These are phyloP conservation scores for Neofusicoccum parvum DNA, from an alignment of 2,329 filamentous ascomycete genomes.

Conservation along the genomic window DNA sequence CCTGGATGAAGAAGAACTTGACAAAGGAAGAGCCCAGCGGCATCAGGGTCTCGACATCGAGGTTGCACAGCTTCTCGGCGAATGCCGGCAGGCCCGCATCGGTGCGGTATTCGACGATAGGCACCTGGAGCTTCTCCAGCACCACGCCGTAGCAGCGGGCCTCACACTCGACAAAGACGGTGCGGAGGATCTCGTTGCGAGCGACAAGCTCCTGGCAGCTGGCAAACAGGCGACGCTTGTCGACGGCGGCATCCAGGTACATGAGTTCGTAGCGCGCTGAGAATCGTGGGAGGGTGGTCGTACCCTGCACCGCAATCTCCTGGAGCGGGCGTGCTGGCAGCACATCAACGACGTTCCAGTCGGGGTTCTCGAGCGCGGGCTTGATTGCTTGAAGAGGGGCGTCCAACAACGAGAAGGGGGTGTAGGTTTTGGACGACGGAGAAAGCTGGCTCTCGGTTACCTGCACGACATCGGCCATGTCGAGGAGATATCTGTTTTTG, in stretches of 20 bases:
- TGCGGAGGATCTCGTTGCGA: conserved; percentile 66
- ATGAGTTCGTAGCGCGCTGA: conserved; percentile 30
- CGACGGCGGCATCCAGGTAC: conserved; percentile 39
- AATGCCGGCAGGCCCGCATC: conserved; percentile 57
- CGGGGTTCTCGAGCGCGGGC: no score
- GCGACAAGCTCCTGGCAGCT: conserved; percentile 53
- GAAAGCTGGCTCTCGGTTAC: conserved; percentile 24
- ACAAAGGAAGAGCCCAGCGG: conserved; percentile 63
- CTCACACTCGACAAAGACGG: conserved; percentile 60
- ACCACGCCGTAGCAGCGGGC: conserved; percentile 40
- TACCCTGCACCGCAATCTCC: conserved; percentile 25
- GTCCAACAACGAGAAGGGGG: no score
- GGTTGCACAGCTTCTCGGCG: conserved; percentile 54
- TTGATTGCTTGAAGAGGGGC: no score
- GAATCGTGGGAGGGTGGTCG: conserved; percentile 39
- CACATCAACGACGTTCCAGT: no score
- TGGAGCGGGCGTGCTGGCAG: no score
- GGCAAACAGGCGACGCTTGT: conserved; percentile 34
- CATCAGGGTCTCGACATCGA: conserved; percentile 59
- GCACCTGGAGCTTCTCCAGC: conserved; percentile 50
- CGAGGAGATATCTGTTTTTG: conserved; percentile 45
- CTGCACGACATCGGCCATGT: conserved; percentile 47
- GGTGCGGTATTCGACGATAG: conserved; percentile 44
- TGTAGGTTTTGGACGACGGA: neutral
- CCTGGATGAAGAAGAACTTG: conserved; percentile 55